Base-by-base conservation (phyloP, 148 eudicot genomes). In the Fagopyrum homotropicum region DNA sequence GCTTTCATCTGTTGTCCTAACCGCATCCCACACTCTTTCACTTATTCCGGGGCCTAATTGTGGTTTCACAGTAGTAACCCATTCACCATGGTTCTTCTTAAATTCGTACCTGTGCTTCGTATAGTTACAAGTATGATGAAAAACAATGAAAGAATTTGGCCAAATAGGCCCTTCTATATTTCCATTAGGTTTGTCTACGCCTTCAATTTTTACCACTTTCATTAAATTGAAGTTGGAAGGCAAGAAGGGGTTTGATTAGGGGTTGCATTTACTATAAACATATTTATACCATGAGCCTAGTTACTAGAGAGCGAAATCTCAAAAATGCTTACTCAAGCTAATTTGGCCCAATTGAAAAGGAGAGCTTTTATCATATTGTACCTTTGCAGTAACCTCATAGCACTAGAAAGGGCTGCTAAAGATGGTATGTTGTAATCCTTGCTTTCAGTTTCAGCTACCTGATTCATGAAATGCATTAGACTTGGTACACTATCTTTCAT, bases 71-170 rank as follows among this genome's bases (percentile, higher is more conserved):
- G 88, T 60, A 74, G 76, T 77, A 44, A 91, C 83, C 98, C 98
- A 94, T 74, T 87, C 93, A 56, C 88, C 89, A 72, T 94, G 97
- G 80, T 94, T 94, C 45, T 82, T 85, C 86, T 90, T 94, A 80
- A 94, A 91, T 80, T 94, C 97, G 77, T 83, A 73, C 80, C 97
- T 91, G 76, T 15, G 40, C 54, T 75, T 80, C 72, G 61, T 56
- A 69, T 19, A 60, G 29, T 50, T 29, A 70, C 6, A 14, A 59
- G 16, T 59, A 6, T 59, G 1, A 14, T 16, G 7, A 22, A 22
- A 22, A 22, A 22, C 26, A 22, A 22, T 22, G 26, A 22, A 22
- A 22, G 26, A 22, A 22, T 22, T 22, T 22, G 26, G 26, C 26
- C 26, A 22, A 22, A 22, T 22, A 22, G 26, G 26, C 26, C 26